phyloP scores from a whole-genome alignment of 148 eudicot genomes.

The Talinum fruticosum region DNA sequence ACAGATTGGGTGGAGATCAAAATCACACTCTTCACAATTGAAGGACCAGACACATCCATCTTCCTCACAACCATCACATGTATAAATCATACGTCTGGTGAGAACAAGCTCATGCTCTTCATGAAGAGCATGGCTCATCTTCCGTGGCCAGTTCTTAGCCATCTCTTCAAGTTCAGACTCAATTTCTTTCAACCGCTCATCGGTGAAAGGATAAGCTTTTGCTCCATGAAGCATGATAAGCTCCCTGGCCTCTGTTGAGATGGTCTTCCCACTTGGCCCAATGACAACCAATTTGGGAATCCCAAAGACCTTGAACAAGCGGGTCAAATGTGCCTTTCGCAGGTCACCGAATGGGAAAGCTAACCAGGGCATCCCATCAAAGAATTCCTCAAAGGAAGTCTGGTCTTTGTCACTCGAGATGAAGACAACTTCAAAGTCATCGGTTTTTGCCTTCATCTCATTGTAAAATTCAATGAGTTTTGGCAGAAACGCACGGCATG shows the following conservation, averaged over 20 bases:
- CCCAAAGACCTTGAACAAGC: constrained; percentile 53
- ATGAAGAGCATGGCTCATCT: constrained; percentile 40
- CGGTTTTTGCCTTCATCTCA: constrained; percentile 45
- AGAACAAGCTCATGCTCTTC: constrained; percentile 57
- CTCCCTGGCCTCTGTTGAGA: constrained; percentile 52
- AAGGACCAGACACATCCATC: constrained; percentile 56
- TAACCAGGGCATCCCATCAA: constrained; percentile 66
- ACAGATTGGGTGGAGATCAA: constrained; percentile 68
- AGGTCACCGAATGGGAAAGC: constrained; percentile 62
- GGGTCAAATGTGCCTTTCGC: constrained; percentile 36
- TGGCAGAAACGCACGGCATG: constrained; percentile 71
- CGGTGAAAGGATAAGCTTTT: constrained; percentile 62
- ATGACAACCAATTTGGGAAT: constrained; percentile 57
- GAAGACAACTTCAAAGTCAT: constrained; percentile 56
- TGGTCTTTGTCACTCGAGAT: constrained; percentile 66
- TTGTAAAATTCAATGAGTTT: constrained; percentile 50
- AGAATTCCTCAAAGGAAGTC: constrained; percentile 50
- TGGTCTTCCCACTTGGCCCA: constrained; percentile 48
- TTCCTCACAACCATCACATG: constrained; percentile 52
- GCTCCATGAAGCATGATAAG: constrained; percentile 50
- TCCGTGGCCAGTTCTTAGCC: constrained; percentile 61
- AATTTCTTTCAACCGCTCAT: constrained; percentile 49
- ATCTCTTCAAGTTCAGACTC: constrained; percentile 44
- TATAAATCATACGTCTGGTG: constrained; percentile 30
- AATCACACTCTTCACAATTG: constrained; percentile 54